Conservation (phyloP, 2,329 filamentous ascomycete species). For the Paramyrothecium sp. region DNA sequence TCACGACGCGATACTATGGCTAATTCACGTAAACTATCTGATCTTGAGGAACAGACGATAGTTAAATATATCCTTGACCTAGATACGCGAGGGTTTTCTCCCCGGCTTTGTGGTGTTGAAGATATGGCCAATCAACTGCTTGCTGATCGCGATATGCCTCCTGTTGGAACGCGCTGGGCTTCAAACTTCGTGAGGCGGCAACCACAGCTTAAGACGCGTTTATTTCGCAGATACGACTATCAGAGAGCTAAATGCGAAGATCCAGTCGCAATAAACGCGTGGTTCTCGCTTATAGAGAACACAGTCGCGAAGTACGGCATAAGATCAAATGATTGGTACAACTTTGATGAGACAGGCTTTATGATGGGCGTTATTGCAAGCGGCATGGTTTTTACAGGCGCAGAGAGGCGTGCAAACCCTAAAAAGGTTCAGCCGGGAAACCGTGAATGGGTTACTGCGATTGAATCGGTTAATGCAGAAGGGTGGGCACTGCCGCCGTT, state of each 20-base stretch:
- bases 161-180: too few relatives aligned
- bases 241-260: too few relatives aligned
- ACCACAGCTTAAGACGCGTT: too few relatives aligned
- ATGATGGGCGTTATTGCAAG: conserved; percentile 11
- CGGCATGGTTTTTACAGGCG: conserved; percentile 4
- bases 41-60: conserved; percentile 8
- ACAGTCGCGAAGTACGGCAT: conserved; percentile 8
- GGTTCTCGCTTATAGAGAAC: conserved; percentile 8
- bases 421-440: neutral
- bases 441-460: neutral
- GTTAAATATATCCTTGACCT: conserved; percentile 8
- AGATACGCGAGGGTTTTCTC: conserved; percentile 5
- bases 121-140: too few relatives aligned
- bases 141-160: too few relatives aligned
- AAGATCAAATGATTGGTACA: conserved; percentile 15
- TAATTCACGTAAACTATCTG: too few relatives aligned
- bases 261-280: conserved; percentile 9
- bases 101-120: conserved; percentile 6
- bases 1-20: too few relatives aligned
- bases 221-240: too few relatives aligned
- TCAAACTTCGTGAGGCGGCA: too few relatives aligned
- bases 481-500: too few relatives aligned
- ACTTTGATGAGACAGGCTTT: conserved; percentile 18
- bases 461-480: neutral
- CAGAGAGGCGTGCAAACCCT: conserved; percentile 3